A percentile compares a stretch with the other conserved stretches of the same genome.
Evolutionary conservation across 352 stramenopile genomes (phyloP).

Genomic region (Pythium sukuiense): DNA sequence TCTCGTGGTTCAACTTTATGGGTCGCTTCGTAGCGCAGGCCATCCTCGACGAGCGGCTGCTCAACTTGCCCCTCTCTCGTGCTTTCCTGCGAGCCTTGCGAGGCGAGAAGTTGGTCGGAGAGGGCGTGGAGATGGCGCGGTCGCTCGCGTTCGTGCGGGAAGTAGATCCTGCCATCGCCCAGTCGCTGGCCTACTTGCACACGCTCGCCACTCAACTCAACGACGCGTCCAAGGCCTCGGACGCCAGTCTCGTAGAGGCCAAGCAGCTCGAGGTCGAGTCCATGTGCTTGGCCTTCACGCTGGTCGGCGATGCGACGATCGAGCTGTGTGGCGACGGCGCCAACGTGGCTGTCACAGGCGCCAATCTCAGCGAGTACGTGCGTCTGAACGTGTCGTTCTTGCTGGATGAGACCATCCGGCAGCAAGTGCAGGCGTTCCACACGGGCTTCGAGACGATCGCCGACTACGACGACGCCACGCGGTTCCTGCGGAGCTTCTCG

Average conservation of each 20-base stretch:
- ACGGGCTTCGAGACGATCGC: constrained; percentile 66
- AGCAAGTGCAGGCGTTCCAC: constrained; percentile 65
- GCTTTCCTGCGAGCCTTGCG: constrained; percentile 67
- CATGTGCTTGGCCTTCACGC: constrained; percentile 76
- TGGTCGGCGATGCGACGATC: constrained; percentile 66
- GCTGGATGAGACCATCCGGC: constrained; percentile 58
- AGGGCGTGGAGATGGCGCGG: constrained; percentile 36
- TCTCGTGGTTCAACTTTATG: constrained; percentile 73
- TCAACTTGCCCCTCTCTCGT: constrained; percentile 79
- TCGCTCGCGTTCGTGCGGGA: constrained; percentile 65
- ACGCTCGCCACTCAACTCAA: constrained; percentile 23
- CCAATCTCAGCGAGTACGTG: constrained; percentile 60
- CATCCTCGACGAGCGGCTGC: constrained; percentile 77
- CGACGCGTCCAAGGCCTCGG: constrained; percentile 4
- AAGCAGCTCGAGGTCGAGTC: constrained; percentile 45
- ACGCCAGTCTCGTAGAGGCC: constrained; percentile 14
- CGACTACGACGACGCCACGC: constrained; percentile 20
- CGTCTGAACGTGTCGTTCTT: constrained; percentile 49
- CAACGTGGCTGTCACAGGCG: constrained; percentile 44
- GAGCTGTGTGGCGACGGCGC: constrained; percentile 48
- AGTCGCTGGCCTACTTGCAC: constrained; percentile 65
- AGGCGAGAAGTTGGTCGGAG: constrained; percentile 51
- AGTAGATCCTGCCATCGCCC: constrained; percentile 66
- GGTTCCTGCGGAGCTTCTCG: constrained; percentile 61
- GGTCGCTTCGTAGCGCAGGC: constrained; percentile 71